These are phyloP conservation scores for Paspalum vaginatum DNA, from an alignment of 176 grass and related monocot genomes.

Conservation along the genomic window DNA sequence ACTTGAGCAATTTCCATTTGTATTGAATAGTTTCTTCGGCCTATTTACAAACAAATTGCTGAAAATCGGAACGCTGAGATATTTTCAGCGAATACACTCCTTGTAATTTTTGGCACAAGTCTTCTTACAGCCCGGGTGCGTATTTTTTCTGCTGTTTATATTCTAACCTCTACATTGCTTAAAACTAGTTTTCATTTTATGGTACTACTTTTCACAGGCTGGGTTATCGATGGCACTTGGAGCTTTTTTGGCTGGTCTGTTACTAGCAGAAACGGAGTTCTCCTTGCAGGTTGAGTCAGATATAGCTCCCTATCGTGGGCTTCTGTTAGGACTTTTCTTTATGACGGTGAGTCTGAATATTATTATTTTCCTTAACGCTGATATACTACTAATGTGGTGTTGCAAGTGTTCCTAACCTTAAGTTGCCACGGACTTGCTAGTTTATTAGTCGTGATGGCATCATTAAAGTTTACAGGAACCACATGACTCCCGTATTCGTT, in stretches of 20 bases:
- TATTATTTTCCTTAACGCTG: not conserved
- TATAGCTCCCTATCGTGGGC: slow-evolving; percentile 98
- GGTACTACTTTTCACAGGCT: slow-evolving; percentile 59
- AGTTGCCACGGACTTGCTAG: not conserved
- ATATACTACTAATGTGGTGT: slow-evolving; percentile 23
- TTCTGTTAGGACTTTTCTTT: slow-evolving; percentile 97
- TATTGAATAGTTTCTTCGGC: slow-evolving; percentile 78
- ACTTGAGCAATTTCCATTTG: slow-evolving; percentile 14
- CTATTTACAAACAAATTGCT: slow-evolving; percentile 98
- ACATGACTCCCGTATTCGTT: not conserved
- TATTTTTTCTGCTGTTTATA: slow-evolving; percentile 29
- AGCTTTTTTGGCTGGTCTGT: slow-evolving; percentile 97
- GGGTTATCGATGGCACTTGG: slow-evolving; percentile 97
- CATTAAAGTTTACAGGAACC: not conserved
- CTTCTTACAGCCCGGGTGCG: slow-evolving; percentile 95
- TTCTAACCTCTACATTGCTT: slow-evolving; percentile 20
- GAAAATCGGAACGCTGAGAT: slow-evolving; percentile 99
- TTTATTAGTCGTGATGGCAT: slow-evolving; percentile 25
- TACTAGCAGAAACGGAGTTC: slow-evolving; percentile 99
- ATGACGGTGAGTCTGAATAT: slow-evolving; percentile 77
- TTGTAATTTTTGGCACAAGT: slow-evolving; percentile 98
- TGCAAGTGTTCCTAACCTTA: slow-evolving; percentile 27
- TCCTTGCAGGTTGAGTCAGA: slow-evolving; percentile 99
- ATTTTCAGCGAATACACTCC: slow-evolving; percentile 99
- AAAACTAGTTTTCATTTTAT: slow-evolving; percentile 43